Evolutionary conservation across 306 rosid species (phyloP).

Genomic region (Castanea mollissima): DNA sequence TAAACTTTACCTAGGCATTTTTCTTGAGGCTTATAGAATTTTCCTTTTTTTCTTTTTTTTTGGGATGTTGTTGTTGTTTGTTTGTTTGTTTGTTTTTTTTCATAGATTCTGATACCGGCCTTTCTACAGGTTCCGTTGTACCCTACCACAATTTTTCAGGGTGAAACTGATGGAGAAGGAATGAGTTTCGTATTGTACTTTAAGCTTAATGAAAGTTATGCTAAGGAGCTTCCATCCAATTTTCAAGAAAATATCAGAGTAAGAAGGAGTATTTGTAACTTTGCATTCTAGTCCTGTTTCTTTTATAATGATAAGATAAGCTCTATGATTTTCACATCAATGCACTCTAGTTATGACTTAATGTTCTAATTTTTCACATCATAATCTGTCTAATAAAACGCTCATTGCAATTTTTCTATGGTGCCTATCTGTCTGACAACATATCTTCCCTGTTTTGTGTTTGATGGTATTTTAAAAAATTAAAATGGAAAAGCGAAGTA

Average conservation of each 20-base stretch:
- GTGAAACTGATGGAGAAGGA: conserved; percentile 95
- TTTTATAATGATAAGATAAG: neutral
- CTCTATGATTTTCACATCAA: neutral
- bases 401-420: neutral
- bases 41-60: neutral
- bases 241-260: conserved; percentile 90
- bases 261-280: conserved; percentile 36
- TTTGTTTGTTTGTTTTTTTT: neutral
- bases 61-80: neutral
- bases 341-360: neutral
- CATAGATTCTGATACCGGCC: conserved; percentile 14
- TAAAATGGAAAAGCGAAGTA: neutral
- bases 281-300: neutral
- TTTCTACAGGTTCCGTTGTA: conserved; percentile 76
- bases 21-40: neutral
- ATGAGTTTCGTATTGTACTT: conserved; percentile 88
- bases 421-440: neutral
- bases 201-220: conserved; percentile 72
- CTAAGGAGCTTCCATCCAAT: conserved; percentile 74
- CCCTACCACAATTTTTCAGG: conserved; percentile 79
- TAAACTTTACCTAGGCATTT: neutral
- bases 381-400: neutral
- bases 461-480: neutral
- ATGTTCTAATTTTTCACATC: neutral
- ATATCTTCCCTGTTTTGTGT: conserved; percentile 2